Evolutionary conservation across 305 asterid genomes (phyloP).

Genomic region (Fraxinus velutina): DNA sequence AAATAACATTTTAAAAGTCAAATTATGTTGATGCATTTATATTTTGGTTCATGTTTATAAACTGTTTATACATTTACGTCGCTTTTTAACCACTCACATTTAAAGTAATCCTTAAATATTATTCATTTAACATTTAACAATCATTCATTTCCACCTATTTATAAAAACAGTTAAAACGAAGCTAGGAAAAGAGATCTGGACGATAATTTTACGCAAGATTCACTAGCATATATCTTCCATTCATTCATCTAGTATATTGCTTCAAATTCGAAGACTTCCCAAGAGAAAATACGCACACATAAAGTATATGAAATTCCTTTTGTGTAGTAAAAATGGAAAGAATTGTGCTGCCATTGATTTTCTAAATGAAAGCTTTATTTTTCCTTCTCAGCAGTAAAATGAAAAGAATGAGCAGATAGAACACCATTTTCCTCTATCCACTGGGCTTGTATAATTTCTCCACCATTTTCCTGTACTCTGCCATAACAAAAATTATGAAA

Average conservation of each 20-base stretch:
- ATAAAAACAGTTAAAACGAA: neutral
- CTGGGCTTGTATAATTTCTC: constrained; percentile 75
- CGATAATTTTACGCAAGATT: neutral
- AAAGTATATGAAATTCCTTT: neutral
- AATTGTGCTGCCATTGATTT: neutral
- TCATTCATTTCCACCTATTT: neutral
- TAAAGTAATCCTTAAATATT: too few species aligned
- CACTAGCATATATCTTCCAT: neutral
- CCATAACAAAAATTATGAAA: neutral
- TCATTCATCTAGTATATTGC: neutral
- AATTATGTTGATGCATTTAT: neutral
- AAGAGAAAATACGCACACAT: neutral
- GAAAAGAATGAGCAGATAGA: neutral
- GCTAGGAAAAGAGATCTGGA: neutral
- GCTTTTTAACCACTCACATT: too few species aligned
- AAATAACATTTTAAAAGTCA: neutral
- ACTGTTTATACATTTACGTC: neutral
- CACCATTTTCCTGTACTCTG: constrained; percentile 93
- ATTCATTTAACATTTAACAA: too few species aligned
- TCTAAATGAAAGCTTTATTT: neutral
- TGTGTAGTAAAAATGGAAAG: neutral
- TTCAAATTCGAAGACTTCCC: neutral
- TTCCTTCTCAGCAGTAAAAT: neutral
- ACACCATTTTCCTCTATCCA: constrained; percentile 21
- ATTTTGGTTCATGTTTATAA: neutral